phyloP scores from a whole-genome alignment of 2,329 filamentous ascomycete species.

The Orbilia ellipsospora region DNA sequence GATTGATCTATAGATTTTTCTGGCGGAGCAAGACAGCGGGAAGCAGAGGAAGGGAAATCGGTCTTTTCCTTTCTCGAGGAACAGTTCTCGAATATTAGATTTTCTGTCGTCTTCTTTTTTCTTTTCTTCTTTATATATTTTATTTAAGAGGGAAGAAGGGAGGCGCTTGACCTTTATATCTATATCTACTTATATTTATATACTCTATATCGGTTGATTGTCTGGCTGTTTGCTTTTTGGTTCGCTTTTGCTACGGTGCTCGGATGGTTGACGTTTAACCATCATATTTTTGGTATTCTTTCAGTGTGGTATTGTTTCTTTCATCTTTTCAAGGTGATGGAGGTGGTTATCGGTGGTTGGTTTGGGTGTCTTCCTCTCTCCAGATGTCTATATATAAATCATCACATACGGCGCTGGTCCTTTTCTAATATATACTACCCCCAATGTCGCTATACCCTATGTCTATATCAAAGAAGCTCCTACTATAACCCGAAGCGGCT shows the following conservation, averaged over 20 bases:
- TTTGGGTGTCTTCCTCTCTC: not conserved
- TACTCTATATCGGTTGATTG: no score
- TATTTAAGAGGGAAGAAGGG: constrained; percentile 14
- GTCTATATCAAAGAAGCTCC: no score
- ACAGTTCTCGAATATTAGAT: constrained; percentile 12
- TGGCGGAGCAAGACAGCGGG: not conserved
- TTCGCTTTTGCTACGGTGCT: constrained; percentile 1
- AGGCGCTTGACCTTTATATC: constrained; percentile 5
- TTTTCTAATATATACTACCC: constrained; percentile 13
- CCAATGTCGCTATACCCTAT: not conserved
- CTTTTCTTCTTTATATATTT: not conserved
- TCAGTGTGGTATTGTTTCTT: constrained; percentile 15
- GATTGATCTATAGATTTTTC: constrained; percentile 17
- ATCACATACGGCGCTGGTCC: constrained; percentile 43
- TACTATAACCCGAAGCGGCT: no score
- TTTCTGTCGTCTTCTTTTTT: constrained; percentile 14
- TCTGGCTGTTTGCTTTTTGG: constrained; percentile 7
- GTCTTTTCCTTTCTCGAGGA: not conserved
- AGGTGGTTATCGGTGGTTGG: no score
- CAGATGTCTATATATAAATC: constrained; percentile 34
- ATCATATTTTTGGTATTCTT: not conserved
- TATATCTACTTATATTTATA: no score
- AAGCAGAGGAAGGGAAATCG: not conserved
- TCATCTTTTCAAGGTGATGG: not conserved
- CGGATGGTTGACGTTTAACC: not conserved